A percentile compares a stretch with the other conserved stretches of the same genome.
phyloP scores from a whole-genome alignment of 768 basidiomycete species.

The Lanmaoa rubissima region DNA sequence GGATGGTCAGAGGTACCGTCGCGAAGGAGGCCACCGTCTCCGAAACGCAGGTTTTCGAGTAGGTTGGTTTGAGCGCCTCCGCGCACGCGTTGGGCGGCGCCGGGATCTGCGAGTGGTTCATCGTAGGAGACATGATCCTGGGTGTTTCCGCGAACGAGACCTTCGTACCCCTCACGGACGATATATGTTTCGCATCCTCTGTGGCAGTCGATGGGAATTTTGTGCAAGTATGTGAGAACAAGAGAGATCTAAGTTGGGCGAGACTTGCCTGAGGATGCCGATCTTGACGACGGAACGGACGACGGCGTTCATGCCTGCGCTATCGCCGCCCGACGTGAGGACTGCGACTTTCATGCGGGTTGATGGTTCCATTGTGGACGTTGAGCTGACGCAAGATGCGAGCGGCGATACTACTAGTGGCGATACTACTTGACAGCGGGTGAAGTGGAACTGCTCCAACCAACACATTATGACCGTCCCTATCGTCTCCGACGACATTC shows the following conservation, averaged over 20 bases:
- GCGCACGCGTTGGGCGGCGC: constrained; percentile 14
- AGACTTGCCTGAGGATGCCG: constrained; percentile 80
- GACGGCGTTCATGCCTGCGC: constrained; percentile 95
- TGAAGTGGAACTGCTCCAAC: too few relatives aligned
- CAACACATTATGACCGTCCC: neutral
- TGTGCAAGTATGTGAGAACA: neutral
- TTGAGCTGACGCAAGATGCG: neutral
- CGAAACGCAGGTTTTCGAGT: constrained; percentile 76
- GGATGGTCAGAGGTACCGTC: constrained; percentile 79
- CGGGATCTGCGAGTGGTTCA: constrained; percentile 31
- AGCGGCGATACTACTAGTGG: neutral
- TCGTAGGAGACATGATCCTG: constrained; percentile 30
- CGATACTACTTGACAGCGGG: neutral
- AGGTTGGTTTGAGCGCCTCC: constrained; percentile 38
- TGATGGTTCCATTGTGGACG: neutral
- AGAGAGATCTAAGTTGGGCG: too few relatives aligned
- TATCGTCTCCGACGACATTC: neutral
- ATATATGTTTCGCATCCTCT: constrained; percentile 94
- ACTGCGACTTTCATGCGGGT: constrained; percentile 82
- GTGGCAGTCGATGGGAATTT: neutral
- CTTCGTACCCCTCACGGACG: constrained; percentile 98
- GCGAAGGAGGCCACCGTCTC: constrained; percentile 71
- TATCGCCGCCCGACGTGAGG: constrained; percentile 95
- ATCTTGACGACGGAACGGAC: constrained; percentile 93
- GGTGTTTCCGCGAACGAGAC: constrained; percentile 85